Conservation (phyloP, 345 rosid genomes). For the Schrenkiella parvula region DNA sequence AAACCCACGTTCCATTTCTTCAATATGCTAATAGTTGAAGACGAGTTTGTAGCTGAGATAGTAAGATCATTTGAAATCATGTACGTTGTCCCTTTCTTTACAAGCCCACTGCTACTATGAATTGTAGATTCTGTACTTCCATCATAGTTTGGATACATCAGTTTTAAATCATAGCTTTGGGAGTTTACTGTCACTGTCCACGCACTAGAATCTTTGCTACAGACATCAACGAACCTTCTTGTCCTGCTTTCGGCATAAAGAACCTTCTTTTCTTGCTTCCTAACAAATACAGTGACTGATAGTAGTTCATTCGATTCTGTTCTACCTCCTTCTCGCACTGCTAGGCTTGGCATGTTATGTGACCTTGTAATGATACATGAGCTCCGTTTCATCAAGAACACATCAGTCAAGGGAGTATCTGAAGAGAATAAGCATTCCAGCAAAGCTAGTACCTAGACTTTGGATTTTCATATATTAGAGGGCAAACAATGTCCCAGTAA, state of each 20-base stretch:
- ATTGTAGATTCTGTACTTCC: not conserved
- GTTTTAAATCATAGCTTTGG: not conserved
- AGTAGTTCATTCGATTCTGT: not conserved
- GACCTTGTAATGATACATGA: not conserved
- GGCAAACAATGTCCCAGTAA: too few relatives aligned
- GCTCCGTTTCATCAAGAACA: not conserved
- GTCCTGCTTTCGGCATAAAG: not conserved
- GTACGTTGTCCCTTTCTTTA: not conserved
- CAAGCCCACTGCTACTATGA: not conserved
- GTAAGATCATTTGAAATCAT: conserved; percentile 12
- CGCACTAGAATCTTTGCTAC: not conserved
- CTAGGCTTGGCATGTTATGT: not conserved
- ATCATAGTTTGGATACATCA: not conserved
- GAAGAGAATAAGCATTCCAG: conserved; percentile 4
- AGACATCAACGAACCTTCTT: conserved; percentile 38
- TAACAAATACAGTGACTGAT: not conserved
- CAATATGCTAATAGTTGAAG: not conserved
- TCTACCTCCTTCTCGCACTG: not conserved
- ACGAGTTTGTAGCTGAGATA: not conserved
- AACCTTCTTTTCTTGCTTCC: not conserved
- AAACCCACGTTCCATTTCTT: not conserved
- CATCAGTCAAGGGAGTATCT: conserved; percentile 19
- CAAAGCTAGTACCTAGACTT: conserved; percentile 11
- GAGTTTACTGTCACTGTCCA: not conserved
- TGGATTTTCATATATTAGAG: not conserved